Evolutionary conservation across 208 protist genomes (phyloP).

Genomic region (Crithidia brevicula): DNA sequence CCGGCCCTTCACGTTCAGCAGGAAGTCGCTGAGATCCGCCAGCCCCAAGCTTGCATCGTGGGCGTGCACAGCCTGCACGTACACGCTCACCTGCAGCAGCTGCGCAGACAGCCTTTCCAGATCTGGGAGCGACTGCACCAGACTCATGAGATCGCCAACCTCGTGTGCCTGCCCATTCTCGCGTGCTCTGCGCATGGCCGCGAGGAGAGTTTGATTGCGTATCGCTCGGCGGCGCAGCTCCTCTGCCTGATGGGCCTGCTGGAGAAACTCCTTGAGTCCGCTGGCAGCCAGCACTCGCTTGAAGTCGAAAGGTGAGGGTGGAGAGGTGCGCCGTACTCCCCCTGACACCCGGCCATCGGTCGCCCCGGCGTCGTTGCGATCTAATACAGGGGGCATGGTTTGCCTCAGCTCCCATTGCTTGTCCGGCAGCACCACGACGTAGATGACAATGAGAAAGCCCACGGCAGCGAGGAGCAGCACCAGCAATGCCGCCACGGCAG

Average conservation of each 20-base stretch:
- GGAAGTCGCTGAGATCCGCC: slow-evolving; percentile 30
- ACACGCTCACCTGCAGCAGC: slow-evolving; percentile 18
- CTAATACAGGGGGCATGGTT: not conserved
- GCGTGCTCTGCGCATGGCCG: not conserved
- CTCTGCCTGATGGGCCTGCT: slow-evolving; percentile 9
- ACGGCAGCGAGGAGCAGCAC: slow-evolving; percentile 18
- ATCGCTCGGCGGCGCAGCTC: slow-evolving; percentile 13
- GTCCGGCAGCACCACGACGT: slow-evolving; percentile 17
- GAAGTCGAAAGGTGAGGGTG: not conserved
- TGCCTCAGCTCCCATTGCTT: not conserved
- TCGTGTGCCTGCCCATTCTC: not conserved
- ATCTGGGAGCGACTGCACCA: slow-evolving; percentile 27
- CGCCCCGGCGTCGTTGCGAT: slow-evolving; percentile 1
- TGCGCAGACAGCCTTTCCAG: slow-evolving; percentile 17
- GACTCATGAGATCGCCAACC: not conserved
- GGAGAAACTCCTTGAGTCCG: slow-evolving; percentile 13
- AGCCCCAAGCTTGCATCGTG: slow-evolving; percentile 25
- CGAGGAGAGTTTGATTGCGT: slow-evolving; percentile 22
- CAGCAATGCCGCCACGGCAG: slow-evolving; percentile 8
- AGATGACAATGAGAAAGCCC: slow-evolving; percentile 5
- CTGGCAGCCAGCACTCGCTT: not conserved
- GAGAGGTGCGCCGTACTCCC: not conserved
- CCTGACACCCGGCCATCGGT: too few relatives aligned
- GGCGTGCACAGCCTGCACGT: slow-evolving; percentile 25
- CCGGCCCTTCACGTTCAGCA: slow-evolving; percentile 28